Conservation (phyloP, 2,329 filamentous ascomycete species). For the Arthrinium phaeospermum region DNA sequence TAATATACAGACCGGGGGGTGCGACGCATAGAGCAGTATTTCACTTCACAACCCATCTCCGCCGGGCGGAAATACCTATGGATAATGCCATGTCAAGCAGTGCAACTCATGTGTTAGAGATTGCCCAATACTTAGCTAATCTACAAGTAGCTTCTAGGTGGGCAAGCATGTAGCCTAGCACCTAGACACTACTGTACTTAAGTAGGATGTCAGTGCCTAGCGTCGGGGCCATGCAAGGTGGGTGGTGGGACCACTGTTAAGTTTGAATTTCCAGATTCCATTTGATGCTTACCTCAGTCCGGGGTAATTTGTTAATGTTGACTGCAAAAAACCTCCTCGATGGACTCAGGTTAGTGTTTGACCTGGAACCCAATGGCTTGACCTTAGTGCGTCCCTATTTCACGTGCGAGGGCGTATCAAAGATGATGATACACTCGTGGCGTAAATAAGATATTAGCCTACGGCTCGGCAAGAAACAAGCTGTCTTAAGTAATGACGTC, state of each 20-base stretch:
- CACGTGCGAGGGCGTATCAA: neutral
- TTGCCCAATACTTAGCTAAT: neutral
- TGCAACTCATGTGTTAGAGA: neutral
- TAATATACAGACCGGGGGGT: neutral
- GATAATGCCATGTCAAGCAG: neutral
- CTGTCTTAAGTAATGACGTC: neutral
- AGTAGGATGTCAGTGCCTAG: neutral
- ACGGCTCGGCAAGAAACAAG: neutral
- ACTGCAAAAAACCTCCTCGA: neutral
- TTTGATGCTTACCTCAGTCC: slow-evolving; percentile 2
- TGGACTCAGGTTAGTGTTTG: neutral
- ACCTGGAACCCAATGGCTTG: neutral
- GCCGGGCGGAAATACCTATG: slow-evolving; percentile 1
- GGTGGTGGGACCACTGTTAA: neutral
- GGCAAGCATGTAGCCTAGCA: too few relatives aligned
- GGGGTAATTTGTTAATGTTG: neutral
- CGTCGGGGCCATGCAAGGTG: neutral
- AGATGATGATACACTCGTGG: slow-evolving; percentile 17
- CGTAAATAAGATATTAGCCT: slow-evolving; percentile 14
- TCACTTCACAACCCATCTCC: neutral
- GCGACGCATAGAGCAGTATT: neutral
- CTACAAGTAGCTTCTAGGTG: too few relatives aligned
- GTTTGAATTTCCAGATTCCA: slow-evolving; percentile 2
- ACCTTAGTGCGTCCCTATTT: neutral
- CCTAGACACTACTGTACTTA: too few relatives aligned